Percentiles rank a stretch among this genome's conserved stretches.
phyloP scores from a whole-genome alignment of 768 basidiomycete species.

The Russula dissimulans region DNA sequence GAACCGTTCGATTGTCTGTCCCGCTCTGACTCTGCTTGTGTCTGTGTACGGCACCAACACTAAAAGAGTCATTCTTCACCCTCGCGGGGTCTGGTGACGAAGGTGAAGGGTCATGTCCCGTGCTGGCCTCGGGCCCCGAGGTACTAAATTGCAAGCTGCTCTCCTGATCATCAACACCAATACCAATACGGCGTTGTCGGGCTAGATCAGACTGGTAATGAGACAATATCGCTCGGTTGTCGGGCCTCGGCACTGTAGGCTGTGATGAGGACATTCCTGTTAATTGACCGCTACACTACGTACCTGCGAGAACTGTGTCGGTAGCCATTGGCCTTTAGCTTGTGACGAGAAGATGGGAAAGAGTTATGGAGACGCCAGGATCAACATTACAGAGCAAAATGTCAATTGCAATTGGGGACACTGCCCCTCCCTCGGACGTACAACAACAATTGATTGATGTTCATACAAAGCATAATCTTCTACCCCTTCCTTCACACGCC shows the following conservation, averaged over 20 bases:
- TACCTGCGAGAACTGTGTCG: too few species aligned
- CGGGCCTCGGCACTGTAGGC: too few species aligned
- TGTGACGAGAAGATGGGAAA: too few species aligned
- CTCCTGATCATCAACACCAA: constrained; percentile 4
- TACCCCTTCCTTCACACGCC: background rate
- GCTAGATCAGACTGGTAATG: too few species aligned
- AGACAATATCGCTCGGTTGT: too few species aligned
- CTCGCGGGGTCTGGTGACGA: background rate
- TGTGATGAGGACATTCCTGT: too few species aligned
- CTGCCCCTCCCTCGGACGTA: constrained; percentile 6
- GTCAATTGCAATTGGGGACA: too few species aligned
- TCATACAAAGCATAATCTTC: background rate
- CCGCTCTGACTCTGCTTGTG: background rate
- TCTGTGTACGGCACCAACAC: background rate
- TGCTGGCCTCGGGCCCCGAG: background rate
- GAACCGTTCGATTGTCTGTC: background rate
- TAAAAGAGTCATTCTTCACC: background rate
- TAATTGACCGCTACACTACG: too few species aligned
- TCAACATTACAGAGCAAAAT: too few species aligned
- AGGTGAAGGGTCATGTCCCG: constrained; percentile 10
- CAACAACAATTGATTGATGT: background rate
- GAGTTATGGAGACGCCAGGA: too few species aligned
- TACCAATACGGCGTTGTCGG: too few species aligned
- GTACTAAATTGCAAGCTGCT: background rate
- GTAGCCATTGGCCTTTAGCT: too few species aligned